Evolutionary conservation across 768 basidiomycete species (phyloP), one percentile per base, ranked within the genome.

Genomic region (Mycena crocata): DNA sequence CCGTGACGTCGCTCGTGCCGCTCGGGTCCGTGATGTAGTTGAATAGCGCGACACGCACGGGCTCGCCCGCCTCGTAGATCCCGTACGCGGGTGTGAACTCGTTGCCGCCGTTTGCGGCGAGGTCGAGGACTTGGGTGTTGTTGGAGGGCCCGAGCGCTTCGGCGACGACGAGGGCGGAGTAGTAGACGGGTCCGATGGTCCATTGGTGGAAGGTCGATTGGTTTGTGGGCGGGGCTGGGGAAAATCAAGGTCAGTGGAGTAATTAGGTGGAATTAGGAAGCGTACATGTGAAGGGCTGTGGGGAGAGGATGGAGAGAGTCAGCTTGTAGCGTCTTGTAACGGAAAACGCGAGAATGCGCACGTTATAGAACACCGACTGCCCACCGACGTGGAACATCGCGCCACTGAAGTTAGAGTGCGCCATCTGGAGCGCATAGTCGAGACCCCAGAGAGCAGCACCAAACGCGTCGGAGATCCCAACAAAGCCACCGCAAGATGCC

Each of bases 151-250:
- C 91, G 26, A 94, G 79, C 3, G 84, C 83, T 75, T 95, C 93
- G 3, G 92, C 89, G 64, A 90, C 80, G 66, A 87, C 84, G 8
- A 96, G 81, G 4, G 90, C 85, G 1, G 92, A 84, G 76, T 94
- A 95, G 79, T 92, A 94, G 54, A 90, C 81, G 0, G 93, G 87
- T 0, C 91, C 92, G 49, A 93, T 81, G 0, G 91, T 91, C 93
- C 92, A 95, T 78, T 90, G 80, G 59, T 84, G 85, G 78, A 84
- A 88, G 1, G 81, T 73, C 9, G 87, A 85, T 64, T 90, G 83
- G 70, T 90, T 88, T 48, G 82, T 87, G 69, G 83, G 87, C 71
- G 80, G 88, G 62, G 78, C 84, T 85, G 72, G 76, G 79, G 71
- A 76, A 77, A 51, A 54, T 75, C 37, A 55, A 26, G 8, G 8